Evolutionary conservation across 805 yeast genomes (phyloP).

Genomic region (Pichia cephalocereana): DNA sequence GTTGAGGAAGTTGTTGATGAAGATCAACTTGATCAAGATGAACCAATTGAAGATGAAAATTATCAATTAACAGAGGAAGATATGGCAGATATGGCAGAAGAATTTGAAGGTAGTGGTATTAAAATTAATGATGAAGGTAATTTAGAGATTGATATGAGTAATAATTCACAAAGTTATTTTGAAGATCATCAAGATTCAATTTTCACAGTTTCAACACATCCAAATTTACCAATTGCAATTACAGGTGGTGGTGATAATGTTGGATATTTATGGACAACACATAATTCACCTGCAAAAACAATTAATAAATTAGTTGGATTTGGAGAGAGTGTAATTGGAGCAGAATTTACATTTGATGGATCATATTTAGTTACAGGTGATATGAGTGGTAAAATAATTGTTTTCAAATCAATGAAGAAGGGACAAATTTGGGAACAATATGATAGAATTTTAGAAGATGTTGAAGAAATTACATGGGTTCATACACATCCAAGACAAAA

Average conservation of each 20-base stretch:
- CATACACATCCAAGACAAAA: slow-evolving; percentile 64
- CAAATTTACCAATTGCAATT: slow-evolving; percentile 74
- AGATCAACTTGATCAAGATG: slow-evolving; percentile 31
- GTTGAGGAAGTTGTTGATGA: slow-evolving; percentile 27
- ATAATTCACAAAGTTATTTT: slow-evolving; percentile 83
- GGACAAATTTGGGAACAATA: slow-evolving; percentile 72
- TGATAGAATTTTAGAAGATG: slow-evolving; percentile 51
- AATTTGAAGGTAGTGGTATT: slow-evolving; percentile 10
- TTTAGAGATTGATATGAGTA: slow-evolving; percentile 76
- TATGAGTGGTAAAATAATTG: slow-evolving; percentile 81
- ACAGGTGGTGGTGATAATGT: slow-evolving; percentile 93
- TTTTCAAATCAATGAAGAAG: slow-evolving; percentile 60
- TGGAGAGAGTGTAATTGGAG: slow-evolving; percentile 79
- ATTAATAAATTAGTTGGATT: slow-evolving; percentile 74
- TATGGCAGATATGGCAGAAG: slow-evolving; percentile 31
- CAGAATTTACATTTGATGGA: slow-evolving; percentile 80
- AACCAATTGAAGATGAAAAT: slow-evolving; percentile 20
- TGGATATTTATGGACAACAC: slow-evolving; percentile 89
- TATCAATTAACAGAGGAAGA: slow-evolving; percentile 29
- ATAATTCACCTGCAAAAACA: slow-evolving; percentile 71
- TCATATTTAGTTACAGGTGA: slow-evolving; percentile 79
- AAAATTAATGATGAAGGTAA: slow-evolving; percentile 35
- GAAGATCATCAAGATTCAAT: slow-evolving; percentile 87
- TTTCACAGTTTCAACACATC: slow-evolving; percentile 75
- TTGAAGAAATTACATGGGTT: slow-evolving; percentile 85